Evolutionary conservation across 2,329 filamentous ascomycete genomes (phyloP), one percentile per base, ranked within the genome.

Genomic region (Trichoderma lentiforme): DNA sequence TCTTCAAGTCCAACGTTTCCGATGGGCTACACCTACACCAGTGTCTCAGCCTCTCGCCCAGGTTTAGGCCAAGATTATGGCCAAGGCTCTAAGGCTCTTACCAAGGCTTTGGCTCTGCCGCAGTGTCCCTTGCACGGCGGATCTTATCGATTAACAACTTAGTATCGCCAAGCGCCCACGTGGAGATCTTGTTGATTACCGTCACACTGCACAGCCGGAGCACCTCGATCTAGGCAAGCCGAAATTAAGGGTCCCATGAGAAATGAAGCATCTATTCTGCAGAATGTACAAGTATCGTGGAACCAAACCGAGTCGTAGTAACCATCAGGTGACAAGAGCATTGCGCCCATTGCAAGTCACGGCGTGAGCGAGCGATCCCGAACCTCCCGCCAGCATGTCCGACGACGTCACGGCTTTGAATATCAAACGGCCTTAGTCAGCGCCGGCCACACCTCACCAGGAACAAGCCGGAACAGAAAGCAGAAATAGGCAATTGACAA

Each of bases 321-420:
- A 39, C 26, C 12, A 39, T 70, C 57, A 70, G 39, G 18, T 62
- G 43, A 62, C 30, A 43, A 43, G 36, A 32, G 36, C 14, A 7
- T 28, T 43, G 53, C 9, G 39, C 39, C 32, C 26, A 57, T 30
- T 21, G 11, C 15, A 21, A 58, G 36, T 43, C n/a, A 3, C 66
- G 56, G 56, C 34, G 56, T 69, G 56, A 60, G 67, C 57, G 67
- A 60, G 67, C 57, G 57, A 70, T 61, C 18, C 67, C 67, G 67
- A 62, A 18, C 28, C 15, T 70, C 57, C 67, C 67, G 67, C 57
- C 57, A 62, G 11, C 12, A 43, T 61, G 28, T 26, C 66, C 34
- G 18, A 32, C 56, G 56, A 69, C 53, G 56, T 69, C 67, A 70
- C 36, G 18, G 15, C 18, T 36, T 51, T 51, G 47, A 11, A 53